Evolutionary conservation across 345 rosid species (phyloP).

Genomic region (Alliaria petiolata): DNA sequence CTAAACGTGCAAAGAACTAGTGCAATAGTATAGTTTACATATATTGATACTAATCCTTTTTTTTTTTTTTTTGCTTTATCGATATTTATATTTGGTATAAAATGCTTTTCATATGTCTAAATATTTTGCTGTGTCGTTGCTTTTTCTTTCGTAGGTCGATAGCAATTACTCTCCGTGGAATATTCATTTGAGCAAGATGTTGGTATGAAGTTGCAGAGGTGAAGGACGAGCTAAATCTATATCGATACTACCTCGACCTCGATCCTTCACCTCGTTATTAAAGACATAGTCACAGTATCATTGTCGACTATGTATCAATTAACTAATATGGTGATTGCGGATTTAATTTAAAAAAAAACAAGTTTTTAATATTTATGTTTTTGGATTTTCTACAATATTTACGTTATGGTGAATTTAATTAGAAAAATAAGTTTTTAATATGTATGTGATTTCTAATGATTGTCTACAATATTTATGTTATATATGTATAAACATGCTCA

Average conservation of each 20-base stretch:
- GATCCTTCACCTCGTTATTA: too few species aligned
- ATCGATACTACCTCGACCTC: too few species aligned
- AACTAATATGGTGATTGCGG: background rate
- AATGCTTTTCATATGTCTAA: background rate
- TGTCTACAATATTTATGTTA: too few species aligned
- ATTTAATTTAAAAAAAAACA: background rate
- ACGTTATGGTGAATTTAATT: too few species aligned
- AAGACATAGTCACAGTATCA: background rate
- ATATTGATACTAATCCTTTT: background rate
- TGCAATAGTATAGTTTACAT: too few species aligned
- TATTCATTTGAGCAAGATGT: conserved; percentile 39
- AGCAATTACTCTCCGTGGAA: conserved; percentile 19
- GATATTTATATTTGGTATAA: too few species aligned
- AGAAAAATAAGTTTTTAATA: too few species aligned
- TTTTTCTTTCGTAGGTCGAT: background rate
- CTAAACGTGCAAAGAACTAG: background rate
- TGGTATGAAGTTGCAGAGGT: conserved; percentile 26
- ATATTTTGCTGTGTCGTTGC: background rate
- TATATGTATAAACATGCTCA: too few species aligned
- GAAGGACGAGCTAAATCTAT: too few species aligned
- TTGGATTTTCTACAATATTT: background rate
- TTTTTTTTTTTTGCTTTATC: background rate
- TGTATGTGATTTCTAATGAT: too few species aligned
- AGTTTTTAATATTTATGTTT: background rate
- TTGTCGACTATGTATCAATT: background rate